Evolutionary conservation across 176 grass and related monocot species (phyloP), one percentile per base, ranked within the genome.

Genomic region (Aegilops longissima): DNA sequence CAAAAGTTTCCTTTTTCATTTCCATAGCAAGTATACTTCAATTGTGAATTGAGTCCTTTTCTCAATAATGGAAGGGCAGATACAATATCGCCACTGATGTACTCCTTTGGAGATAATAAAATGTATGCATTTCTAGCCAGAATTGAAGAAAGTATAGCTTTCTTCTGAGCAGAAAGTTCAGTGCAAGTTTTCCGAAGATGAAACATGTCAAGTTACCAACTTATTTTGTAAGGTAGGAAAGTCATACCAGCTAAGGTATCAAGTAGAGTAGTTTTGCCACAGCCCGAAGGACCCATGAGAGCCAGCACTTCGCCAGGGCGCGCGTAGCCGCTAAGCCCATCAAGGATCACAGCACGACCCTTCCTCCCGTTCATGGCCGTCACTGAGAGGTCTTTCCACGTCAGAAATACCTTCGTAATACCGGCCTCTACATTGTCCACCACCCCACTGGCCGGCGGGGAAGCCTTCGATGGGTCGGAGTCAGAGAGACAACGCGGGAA

Each of bases 241-340:
- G 33, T 4, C 34, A 70, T 84, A 88, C 86, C 86, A 5, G 79
- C 70, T 23, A 88, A 31, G 8, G 61, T 36, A 20, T 88, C 86
- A 24, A 83, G 86, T 9, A 88, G 62, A 2, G 86, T 88, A 12
- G 80, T 83, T 51, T 88, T 88, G 71, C 72, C 86, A 12, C 80
- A 70, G 61, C 72, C 86, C 1, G 86, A 88, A 11, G 86, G 71
- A 7, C 86, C 80, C 86, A 83, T 88, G 1, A 88, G 9, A 76
- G 80, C 80, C 45, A 88, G 12, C 5, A 88, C 61, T 17, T 88
- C 11, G 4, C 86, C 79, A 47, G 79, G 86, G 42, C 61, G 70
- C 1, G 70, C 79, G 23, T 68, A 45, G 0, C 86, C 86, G 8
- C 6, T 76, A 24, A 88, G 5, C 33, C 34, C 18, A 8, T 88